Conservation (phyloP, 1,284 basidiomycete genomes). For the Tetrapyrgos nigripes region DNA sequence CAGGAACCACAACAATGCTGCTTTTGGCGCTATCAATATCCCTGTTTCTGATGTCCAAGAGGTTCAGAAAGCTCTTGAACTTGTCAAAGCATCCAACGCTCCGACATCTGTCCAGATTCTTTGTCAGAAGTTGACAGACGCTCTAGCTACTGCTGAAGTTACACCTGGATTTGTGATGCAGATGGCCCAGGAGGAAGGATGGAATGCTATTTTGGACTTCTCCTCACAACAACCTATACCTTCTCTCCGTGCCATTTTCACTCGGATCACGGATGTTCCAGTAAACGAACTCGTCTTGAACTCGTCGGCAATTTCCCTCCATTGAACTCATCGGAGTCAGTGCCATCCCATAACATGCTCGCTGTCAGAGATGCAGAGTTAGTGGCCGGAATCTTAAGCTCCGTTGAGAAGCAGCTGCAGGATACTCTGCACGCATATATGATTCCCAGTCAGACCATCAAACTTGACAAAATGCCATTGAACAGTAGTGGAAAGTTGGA, state of each 20-base stretch:
- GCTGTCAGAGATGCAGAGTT: neutral
- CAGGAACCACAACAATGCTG: neutral
- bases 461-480: neutral
- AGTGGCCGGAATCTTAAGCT: neutral
- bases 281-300: too few relatives aligned
- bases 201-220: neutral
- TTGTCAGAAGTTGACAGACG: neutral
- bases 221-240: neutral
- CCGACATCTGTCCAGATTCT: neutral
- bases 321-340: neutral
- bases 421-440: neutral
- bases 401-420: neutral
- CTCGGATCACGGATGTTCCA: neutral
- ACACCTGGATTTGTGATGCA: neutral
- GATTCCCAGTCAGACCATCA: neutral
- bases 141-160: neutral
- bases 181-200: neutral
- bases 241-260: neutral
- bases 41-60: neutral
- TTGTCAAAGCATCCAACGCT: neutral
- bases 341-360: neutral
- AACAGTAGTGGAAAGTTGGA: slow-evolving; percentile 8
- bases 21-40: neutral
- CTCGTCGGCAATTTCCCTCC: neutral
- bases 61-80: neutral